phyloP scores from a whole-genome alignment of 352 stramenopile genomes.

The Pythium phragmitis region DNA sequence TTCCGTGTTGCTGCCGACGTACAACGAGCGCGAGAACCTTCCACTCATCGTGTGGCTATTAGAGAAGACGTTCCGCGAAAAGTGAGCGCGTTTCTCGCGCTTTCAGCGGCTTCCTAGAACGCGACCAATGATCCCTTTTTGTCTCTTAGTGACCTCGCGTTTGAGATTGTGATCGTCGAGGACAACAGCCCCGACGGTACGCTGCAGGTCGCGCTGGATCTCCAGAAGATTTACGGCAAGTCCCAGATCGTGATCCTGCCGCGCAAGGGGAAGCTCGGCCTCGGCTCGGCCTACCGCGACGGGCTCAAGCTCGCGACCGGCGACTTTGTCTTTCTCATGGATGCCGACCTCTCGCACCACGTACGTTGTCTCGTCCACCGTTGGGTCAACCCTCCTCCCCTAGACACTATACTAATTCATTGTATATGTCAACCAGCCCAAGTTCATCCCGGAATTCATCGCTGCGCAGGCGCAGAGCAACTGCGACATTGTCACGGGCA shows the following conservation, averaged over 20 bases:
- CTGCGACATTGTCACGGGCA: conserved; percentile 96
- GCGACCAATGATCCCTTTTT: background rate
- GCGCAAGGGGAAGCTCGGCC: conserved; percentile 94
- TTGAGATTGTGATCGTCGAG: conserved; percentile 98
- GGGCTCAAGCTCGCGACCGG: conserved; percentile 92
- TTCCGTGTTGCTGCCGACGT: conserved; percentile 96
- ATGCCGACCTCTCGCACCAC: conserved; percentile 98
- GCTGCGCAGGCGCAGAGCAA: conserved; percentile 69
- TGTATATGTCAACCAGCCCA: conserved; percentile 63
- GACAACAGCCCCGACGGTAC: conserved; percentile 97
- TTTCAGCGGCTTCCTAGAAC: background rate
- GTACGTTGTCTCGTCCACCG: conserved; percentile 29
- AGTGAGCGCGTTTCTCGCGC: conserved; percentile 37
- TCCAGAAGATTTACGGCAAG: conserved; percentile 91
- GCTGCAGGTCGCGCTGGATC: conserved; percentile 90
- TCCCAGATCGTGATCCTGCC: conserved; percentile 93
- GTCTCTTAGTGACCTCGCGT: conserved; percentile 74
- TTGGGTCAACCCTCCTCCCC: background rate
- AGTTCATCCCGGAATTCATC: conserved; percentile 96
- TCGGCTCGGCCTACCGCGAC: conserved; percentile 96
- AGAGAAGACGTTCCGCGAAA: conserved; percentile 91
- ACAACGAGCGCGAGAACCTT: conserved; percentile 98
- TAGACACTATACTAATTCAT: background rate
- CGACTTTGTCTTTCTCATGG: conserved; percentile 97
- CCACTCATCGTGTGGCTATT: conserved; percentile 97